Evolutionary conservation across 225 moss, liverwort and hornwort genomes (phyloP).

Genomic region (Sphagnum tenellum): DNA sequence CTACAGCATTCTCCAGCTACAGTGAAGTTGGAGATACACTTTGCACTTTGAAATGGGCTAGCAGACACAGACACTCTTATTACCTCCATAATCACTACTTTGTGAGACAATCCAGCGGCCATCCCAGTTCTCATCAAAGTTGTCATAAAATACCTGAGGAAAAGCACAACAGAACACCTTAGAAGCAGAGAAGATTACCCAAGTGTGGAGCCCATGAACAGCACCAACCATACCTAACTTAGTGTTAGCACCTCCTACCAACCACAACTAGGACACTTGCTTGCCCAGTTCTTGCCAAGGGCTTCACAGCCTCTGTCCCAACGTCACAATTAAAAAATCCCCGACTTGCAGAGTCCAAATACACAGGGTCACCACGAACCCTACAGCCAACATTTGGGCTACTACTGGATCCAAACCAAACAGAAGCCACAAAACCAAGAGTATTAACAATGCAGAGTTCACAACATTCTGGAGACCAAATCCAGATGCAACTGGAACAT

Average conservation of each 20-base stretch:
- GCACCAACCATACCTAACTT: too few species aligned
- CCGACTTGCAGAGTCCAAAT: not conserved
- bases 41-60: not conserved
- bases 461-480: too few species aligned
- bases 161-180: not conserved
- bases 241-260: not conserved
- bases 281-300: not conserved
- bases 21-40: not conserved
- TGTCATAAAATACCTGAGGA: conserved; percentile 74
- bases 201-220: not conserved
- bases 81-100: conserved; percentile 82
- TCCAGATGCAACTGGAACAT: too few species aligned
- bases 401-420: too few species aligned
- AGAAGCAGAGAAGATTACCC: not conserved
- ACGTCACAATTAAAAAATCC: too few species aligned
- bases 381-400: too few species aligned
- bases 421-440: too few species aligned
- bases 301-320: too few species aligned
- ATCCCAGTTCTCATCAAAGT: conserved; percentile 56
- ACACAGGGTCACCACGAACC: too few species aligned
- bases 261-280: not conserved
- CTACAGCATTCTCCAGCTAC: not conserved
- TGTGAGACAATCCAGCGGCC: conserved; percentile 92
- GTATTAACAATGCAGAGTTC: too few species aligned
- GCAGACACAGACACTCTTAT: not conserved